Evolutionary conservation across 1,139 yeast species (phyloP), one percentile per base, ranked within the genome.

Genomic region (Hyphopichia buzzinii): DNA sequence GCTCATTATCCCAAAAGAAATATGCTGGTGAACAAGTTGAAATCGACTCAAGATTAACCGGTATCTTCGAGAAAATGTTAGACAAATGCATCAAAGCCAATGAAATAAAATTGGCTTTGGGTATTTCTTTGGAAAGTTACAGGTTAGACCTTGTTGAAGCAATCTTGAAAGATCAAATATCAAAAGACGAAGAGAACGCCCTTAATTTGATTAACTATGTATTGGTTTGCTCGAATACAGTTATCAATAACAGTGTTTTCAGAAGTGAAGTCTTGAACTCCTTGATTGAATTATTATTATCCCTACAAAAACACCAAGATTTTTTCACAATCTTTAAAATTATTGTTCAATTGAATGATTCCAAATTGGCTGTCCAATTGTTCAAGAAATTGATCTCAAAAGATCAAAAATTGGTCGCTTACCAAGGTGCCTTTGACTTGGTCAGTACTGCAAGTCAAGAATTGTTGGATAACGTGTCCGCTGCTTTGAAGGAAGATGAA

Each of bases 371-470:
- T 4, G 71, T 77, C 28, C 69, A 73, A 38, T 67, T 89, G 36
- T 87, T 92, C 57, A 73, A 77, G 48, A 76, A 76, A 45, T 70
- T 86, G 42, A 56, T 87, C 35, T 44, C 49, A 2, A 64, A 69
- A 24, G 48, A 59, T 15, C 65, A 64, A 37, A 64, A 52, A 30
- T 64, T 80, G 47, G 72, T 85, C 43, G 95, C 96, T 4, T 87
- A 81, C 59, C 99, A 92, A 67, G 88, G 94, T 39, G 97, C 97
- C 1, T 92, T 92, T 62, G 98, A 92, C 59, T 75, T 92, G 46
- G 97, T 89, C 4, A 81, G 81, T 39, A 81, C 95, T 11, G 97
- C 97, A 0, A 79, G 96, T n/a, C 98, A 92, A 64, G 94, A 87
- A 54, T 73, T 92, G 47, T 72, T 92, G 44, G 84, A 81, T 41